A percentile compares a stretch with the other conserved stretches of the same genome.
phyloP scores from a whole-genome alignment of 148 eudicot genomes.

The Rhododendron williamsianum region DNA sequence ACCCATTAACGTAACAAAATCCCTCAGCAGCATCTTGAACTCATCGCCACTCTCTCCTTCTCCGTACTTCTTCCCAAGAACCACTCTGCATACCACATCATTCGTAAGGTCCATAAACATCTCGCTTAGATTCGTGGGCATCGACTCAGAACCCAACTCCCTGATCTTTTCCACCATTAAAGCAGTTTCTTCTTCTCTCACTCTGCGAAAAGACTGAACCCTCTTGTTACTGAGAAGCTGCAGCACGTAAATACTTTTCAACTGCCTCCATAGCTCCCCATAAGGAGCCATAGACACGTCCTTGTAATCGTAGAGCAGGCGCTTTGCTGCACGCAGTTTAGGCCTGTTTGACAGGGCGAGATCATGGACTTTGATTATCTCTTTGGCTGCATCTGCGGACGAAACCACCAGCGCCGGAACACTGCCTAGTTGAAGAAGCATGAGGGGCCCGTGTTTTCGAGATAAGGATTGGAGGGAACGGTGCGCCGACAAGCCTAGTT shows the following conservation, averaged over 20 bases:
- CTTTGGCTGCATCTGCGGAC: conserved; percentile 17
- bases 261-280: conserved; percentile 3
- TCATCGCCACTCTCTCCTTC: conserved; percentile 19
- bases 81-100: conserved; percentile 26
- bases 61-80: conserved; percentile 28
- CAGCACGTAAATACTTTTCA: conserved; percentile 1
- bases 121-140: conserved; percentile 23
- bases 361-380: conserved; percentile 33
- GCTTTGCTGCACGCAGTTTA: neutral
- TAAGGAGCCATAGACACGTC: conserved; percentile 5
- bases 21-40: conserved; percentile 22
- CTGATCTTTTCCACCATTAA: conserved; percentile 7
- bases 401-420: conserved; percentile 30
- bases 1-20: conserved; percentile 24
- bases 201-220: neutral
- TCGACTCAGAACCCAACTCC: neutral
- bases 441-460: conserved; percentile 23
- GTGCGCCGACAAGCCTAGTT: conserved; percentile 2
- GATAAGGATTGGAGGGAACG: conserved; percentile 11
- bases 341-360: conserved; percentile 29
- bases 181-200: conserved; percentile 4
- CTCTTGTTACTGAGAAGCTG: conserved; percentile 10
- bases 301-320: neutral
- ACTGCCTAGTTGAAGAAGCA: conserved; percentile 28
- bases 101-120: conserved; percentile 14